Evolutionary conservation across 2,329 filamentous ascomycete species (phyloP).

Genomic region (Aspergillus pseudotamarii): DNA sequence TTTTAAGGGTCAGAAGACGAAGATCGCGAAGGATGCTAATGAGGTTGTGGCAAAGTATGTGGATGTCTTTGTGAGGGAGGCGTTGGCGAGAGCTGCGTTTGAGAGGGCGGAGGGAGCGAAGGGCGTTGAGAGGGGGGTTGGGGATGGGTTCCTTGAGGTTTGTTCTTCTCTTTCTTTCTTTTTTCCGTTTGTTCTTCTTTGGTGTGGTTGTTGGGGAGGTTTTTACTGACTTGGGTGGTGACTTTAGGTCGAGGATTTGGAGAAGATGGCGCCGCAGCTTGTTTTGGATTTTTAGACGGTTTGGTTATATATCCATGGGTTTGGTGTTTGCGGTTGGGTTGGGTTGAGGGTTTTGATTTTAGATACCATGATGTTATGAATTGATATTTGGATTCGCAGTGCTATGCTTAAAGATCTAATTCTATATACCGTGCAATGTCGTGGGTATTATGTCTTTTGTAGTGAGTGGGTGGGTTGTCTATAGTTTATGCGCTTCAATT

Average conservation of each 20-base stretch:
- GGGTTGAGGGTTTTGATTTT: conserved; percentile 12
- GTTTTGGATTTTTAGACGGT: conserved; percentile 73
- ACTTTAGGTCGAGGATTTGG: conserved; percentile 77
- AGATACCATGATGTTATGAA: conserved; percentile 11
- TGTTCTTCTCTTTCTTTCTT: conserved; percentile 31
- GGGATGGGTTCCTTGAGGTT: conserved; percentile 72
- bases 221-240: conserved; percentile 15
- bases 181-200: background rate
- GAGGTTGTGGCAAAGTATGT: conserved; percentile 79
- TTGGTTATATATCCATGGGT: background rate
- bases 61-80: conserved; percentile 88
- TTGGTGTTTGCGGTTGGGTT: conserved; percentile 9
- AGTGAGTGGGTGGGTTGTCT: background rate
- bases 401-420: conserved; percentile 8
- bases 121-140: conserved; percentile 36
- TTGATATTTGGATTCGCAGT: conserved; percentile 1
- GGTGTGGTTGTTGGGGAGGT: background rate
- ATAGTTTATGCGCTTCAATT: background rate
- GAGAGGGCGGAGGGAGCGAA: conserved; percentile 59
- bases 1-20: conserved; percentile 70
- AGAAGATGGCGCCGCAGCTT: conserved; percentile 83
- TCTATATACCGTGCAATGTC: conserved; percentile 5
- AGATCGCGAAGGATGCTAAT: conserved; percentile 77
- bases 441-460: background rate
- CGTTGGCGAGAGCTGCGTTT: conserved; percentile 75